Percentiles rank a stretch among this genome's conserved stretches.
These are phyloP conservation scores for Catharanthus roseus DNA, from an alignment of 257 asterid species.

Conservation along the genomic window DNA sequence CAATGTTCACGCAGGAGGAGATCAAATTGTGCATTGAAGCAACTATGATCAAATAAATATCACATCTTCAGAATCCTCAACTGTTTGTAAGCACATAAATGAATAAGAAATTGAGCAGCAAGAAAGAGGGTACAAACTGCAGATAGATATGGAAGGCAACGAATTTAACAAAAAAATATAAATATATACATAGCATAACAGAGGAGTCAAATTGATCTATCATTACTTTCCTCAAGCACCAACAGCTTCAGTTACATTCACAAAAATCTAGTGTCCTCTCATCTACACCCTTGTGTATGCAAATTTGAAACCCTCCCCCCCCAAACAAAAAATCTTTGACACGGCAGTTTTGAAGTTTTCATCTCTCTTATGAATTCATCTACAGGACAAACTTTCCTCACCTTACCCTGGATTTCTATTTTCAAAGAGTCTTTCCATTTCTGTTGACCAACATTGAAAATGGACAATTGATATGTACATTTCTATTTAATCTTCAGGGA, in stretches of 20 bases:
- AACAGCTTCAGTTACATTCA: neutral
- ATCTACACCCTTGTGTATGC: neutral
- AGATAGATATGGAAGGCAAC: neutral
- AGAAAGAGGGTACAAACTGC: neutral
- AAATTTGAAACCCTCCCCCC: neutral
- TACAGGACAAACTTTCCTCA: neutral
- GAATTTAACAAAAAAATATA: neutral
- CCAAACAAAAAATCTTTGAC: neutral
- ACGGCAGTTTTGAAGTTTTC: neutral
- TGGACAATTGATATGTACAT: neutral
- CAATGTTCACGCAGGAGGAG: slow-evolving; percentile 13
- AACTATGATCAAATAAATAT: slow-evolving; percentile 1
- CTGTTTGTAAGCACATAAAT: neutral
- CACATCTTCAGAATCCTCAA: neutral
- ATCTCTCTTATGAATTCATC: neutral
- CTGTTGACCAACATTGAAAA: neutral
- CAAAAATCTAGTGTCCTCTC: neutral
- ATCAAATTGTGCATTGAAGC: neutral
- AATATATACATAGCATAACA: neutral
- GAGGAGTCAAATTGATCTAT: neutral
- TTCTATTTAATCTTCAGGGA: neutral
- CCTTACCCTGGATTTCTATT: neutral
- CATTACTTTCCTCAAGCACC: neutral
- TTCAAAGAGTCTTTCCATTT: neutral
- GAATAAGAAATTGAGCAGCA: neutral